Evolutionary conservation across 495 filamentous ascomycete genomes (phyloP).

Genomic region (Xylaria longipes): DNA sequence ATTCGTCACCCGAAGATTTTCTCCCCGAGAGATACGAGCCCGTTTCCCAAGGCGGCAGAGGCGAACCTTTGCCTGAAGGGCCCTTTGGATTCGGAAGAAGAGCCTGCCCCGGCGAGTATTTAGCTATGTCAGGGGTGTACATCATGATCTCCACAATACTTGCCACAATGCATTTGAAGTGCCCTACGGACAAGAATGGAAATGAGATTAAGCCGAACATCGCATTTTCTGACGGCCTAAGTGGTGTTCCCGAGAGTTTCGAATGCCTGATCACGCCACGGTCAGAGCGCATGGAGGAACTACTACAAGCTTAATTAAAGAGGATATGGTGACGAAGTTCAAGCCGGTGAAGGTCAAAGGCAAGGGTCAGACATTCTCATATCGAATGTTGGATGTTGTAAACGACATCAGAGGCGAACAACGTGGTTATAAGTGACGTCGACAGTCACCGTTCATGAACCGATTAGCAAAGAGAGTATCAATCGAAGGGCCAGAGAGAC

Average conservation of each 20-base stretch:
- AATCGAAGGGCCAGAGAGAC: neutral
- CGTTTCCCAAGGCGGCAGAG: conserved; percentile 51
- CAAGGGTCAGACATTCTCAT: neutral
- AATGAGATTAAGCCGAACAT: conserved; percentile 10
- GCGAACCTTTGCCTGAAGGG: conserved; percentile 56
- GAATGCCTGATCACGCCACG: conserved; percentile 10
- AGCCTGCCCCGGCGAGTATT: conserved; percentile 3
- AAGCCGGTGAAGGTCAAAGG: neutral
- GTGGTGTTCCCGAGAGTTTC: neutral
- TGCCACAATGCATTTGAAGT: conserved; percentile 3
- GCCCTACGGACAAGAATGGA: neutral
- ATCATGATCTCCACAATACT: conserved; percentile 17
- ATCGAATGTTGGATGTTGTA: neutral
- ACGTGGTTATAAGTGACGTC: neutral
- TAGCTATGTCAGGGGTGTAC: conserved; percentile 6
- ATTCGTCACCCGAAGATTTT: conserved; percentile 49
- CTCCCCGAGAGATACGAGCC: conserved; percentile 55
- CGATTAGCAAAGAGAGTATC: too few relatives aligned
- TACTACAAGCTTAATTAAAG: neutral
- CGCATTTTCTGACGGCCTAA: conserved; percentile 4
- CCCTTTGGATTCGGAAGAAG: conserved; percentile 60
- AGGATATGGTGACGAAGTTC: neutral
- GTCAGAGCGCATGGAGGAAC: neutral
- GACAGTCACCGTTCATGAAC: neutral
- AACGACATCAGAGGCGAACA: neutral